phyloP scores from a whole-genome alignment of 2,329 filamentous ascomycete genomes.

The Aspergillus glaucus region DNA sequence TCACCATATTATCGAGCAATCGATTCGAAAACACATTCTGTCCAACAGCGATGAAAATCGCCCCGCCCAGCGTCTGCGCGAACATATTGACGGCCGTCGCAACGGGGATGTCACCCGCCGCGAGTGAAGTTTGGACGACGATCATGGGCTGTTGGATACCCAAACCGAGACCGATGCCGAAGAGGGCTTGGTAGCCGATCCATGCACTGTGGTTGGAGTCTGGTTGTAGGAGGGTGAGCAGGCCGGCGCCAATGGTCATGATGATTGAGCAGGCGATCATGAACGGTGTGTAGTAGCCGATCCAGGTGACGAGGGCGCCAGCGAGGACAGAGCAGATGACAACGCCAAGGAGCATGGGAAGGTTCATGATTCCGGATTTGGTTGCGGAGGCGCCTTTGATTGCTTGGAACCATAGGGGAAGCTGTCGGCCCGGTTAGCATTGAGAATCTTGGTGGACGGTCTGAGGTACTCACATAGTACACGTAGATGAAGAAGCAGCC shows the following conservation, averaged over 20 bases:
- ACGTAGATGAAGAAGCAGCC: slow-evolving; percentile 39
- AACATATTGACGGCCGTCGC: slow-evolving; percentile 33
- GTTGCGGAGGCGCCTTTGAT: slow-evolving; percentile 30
- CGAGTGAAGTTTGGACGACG: slow-evolving; percentile 29
- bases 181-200: slow-evolving; percentile 36
- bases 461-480: slow-evolving; percentile 33
- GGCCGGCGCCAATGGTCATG: slow-evolving; percentile 28
- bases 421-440: slow-evolving; percentile 11
- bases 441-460: background rate
- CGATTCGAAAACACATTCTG: slow-evolving; percentile 36
- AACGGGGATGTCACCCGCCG: slow-evolving; percentile 25
- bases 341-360: slow-evolving; percentile 28
- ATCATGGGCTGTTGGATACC: slow-evolving; percentile 33
- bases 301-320: slow-evolving; percentile 23
- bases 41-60: slow-evolving; percentile 31
- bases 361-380: slow-evolving; percentile 33
- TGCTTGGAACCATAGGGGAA: slow-evolving; percentile 42
- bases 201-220: slow-evolving; percentile 26
- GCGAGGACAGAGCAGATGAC: slow-evolving; percentile 27
- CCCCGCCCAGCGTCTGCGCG: slow-evolving; percentile 31
- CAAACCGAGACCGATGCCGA: slow-evolving; percentile 30
- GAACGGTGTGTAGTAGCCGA: slow-evolving; percentile 38
- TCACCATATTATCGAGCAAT: slow-evolving; percentile 20
- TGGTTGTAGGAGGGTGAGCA: slow-evolving; percentile 30
- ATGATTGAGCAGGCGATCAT: slow-evolving; percentile 29